Base-by-base conservation (phyloP, 148 eudicot species). In the Cornus controversa region DNA sequence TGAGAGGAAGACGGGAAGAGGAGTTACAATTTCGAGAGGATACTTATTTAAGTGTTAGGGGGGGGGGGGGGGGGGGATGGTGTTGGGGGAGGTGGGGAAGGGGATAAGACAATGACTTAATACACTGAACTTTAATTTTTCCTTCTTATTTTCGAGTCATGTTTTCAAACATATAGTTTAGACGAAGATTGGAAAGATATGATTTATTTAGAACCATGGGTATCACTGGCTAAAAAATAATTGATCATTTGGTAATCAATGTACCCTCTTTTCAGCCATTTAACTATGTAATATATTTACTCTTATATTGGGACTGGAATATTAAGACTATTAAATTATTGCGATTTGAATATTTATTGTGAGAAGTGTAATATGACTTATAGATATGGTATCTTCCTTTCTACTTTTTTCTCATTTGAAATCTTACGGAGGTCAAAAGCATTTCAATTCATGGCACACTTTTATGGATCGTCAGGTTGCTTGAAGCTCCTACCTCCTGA, bases 401-500 rank as follows among this genome's bases (percentile, higher is more conserved):
- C 29, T 14, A 7, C n/a, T 0, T 60, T 62, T 42, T 31, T 18
- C 31, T 36, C 50, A 22, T 63, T 16, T 78, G 20, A 74, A 26
- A 74, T 45, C 24, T 15, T 54, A 10, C n/a, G 31, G 72, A 58
- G 54, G 29, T 72, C 60, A 50, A 67, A 71, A n/a, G 36, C 77
- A 26, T 31, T 24, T 77, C 45, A 53, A 65, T 47, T 78, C n/a
- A 26, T 70, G 65, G 36, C 74, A 53, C 29, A 65, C 11, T 75
- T 77, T 74, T 64, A 8, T 82, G 77, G 69, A 80, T 76, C 77
- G 15, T 88, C 88, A 96, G 99, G 86, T 83, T 96, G 98, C 81
- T 84, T 96, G 91, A 89, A 91, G 85, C 90, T 96, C 72, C 87
- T 93, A 65, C 88, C 98, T 28, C 86, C 84, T 62, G 91, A 89